phyloP scores from a whole-genome alignment of 83 land plant species.

The Picea mariana region DNA sequence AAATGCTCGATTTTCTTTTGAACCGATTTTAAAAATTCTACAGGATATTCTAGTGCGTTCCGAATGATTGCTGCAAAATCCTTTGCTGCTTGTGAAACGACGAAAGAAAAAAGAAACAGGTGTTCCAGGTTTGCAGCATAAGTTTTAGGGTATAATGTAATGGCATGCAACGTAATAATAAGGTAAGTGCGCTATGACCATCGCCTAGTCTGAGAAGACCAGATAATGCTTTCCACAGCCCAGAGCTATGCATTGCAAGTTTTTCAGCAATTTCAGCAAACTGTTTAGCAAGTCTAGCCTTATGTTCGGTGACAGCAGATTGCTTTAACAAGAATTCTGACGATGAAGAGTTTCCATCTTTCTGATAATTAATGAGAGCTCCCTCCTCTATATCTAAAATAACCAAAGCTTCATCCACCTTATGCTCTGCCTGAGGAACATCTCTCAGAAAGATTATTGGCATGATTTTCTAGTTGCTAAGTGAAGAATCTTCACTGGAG shows the following conservation, averaged over 20 bases:
- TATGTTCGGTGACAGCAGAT: conserved; percentile 49
- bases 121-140: conserved; percentile 71
- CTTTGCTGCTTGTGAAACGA: conserved; percentile 61
- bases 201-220: conserved; percentile 72
- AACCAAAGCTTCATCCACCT: conserved; percentile 67
- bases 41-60: conserved; percentile 32
- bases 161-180: conserved; percentile 60
- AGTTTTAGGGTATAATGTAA: conserved; percentile 62
- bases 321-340: conserved; percentile 31
- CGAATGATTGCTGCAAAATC: conserved; percentile 54
- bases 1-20: conserved; percentile 63
- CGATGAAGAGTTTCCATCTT: conserved; percentile 28
- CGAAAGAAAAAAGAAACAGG: conserved; percentile 58
- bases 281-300: conserved; percentile 63
- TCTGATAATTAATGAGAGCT: conserved; percentile 31
- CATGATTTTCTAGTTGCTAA: conserved; percentile 24
- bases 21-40: conserved; percentile 79
- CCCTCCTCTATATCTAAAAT: conserved; percentile 66
- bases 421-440: conserved; percentile 78
- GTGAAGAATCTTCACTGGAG: background rate
- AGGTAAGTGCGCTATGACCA: conserved; percentile 65
- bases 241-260: conserved; percentile 57
- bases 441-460: conserved; percentile 59
- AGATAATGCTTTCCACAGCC: conserved; percentile 63
- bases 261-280: conserved; percentile 52